Percentiles rank a stretch among this genome's conserved stretches.
These are phyloP conservation scores for Eutypella sp. DNA, from an alignment of 2,329 filamentous ascomycete genomes.

Conservation along the genomic window DNA sequence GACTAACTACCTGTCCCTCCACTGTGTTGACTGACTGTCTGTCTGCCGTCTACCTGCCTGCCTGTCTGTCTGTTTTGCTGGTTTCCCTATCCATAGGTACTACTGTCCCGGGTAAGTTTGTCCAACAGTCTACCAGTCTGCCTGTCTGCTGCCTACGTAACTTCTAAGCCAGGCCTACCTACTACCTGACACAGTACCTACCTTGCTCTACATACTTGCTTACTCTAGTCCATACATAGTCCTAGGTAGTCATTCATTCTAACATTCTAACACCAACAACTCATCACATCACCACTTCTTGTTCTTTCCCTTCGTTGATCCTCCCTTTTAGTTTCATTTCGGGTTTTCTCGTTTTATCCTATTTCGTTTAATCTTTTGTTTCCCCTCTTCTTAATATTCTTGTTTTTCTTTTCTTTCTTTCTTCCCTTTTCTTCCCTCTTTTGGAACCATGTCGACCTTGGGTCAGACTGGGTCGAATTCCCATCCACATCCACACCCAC, in stretches of 20 bases:
- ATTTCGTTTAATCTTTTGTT: slow-evolving; percentile 6
- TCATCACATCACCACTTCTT: slow-evolving; percentile 15
- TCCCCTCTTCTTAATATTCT: slow-evolving; percentile 9
- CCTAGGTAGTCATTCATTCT: too few relatives aligned
- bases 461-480: slow-evolving; percentile 42
- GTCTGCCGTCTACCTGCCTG: too few relatives aligned
- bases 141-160: too few relatives aligned
- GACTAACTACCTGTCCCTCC: too few relatives aligned
- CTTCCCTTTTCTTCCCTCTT: slow-evolving; percentile 12
- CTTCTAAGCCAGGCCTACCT: too few relatives aligned
- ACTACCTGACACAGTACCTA: too few relatives aligned
- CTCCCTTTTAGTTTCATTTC: slow-evolving; percentile 6
- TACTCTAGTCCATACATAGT: too few relatives aligned
- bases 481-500: slow-evolving; percentile 43
- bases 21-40: too few relatives aligned
- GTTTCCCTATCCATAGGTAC: too few relatives aligned
- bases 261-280: slow-evolving; percentile 16
- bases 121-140: too few relatives aligned
- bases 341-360: slow-evolving; percentile 8
- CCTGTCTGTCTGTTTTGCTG: too few relatives aligned
- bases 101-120: too few relatives aligned
- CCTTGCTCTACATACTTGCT: neutral
- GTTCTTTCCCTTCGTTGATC: slow-evolving; percentile 16
- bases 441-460: slow-evolving; percentile 41
- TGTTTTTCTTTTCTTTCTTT: slow-evolving; percentile 9